Conservation (phyloP, 352 stramenopile species). For the Pythium guiyangense region DNA sequence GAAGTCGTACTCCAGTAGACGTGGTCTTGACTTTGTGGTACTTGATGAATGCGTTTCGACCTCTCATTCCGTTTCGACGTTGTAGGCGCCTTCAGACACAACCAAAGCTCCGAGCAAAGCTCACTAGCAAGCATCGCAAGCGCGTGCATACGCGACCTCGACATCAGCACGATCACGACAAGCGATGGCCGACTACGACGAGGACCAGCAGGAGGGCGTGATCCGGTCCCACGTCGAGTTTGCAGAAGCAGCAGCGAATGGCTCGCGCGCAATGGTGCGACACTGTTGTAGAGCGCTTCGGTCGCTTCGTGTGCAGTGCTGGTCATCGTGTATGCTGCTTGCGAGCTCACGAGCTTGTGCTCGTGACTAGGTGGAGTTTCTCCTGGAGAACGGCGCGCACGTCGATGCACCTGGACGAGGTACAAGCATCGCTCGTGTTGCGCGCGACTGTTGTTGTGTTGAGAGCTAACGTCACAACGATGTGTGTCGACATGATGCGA, state of each 20-base stretch:
- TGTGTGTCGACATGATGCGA: background rate
- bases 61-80: no score
- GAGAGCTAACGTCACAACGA: no score
- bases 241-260: slow-evolving; percentile 56
- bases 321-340: no score
- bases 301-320: background rate
- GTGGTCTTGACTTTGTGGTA: no score
- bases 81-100: no score
- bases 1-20: no score
- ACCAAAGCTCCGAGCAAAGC: no score
- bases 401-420: slow-evolving; percentile 48
- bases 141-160: no score
- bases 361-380: slow-evolving; percentile 40
- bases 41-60: no score
- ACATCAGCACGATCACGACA: background rate
- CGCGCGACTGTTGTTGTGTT: no score
- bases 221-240: slow-evolving; percentile 62
- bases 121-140: no score
- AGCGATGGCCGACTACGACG: slow-evolving; percentile 20
- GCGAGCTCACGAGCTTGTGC: background rate
- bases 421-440: background rate
- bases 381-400: slow-evolving; percentile 45
- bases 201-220: slow-evolving; percentile 22
- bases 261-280: slow-evolving; percentile 48
- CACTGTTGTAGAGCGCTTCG: background rate